phyloP scores from a whole-genome alignment of 345 rosid genomes.

The Salix caprea region DNA sequence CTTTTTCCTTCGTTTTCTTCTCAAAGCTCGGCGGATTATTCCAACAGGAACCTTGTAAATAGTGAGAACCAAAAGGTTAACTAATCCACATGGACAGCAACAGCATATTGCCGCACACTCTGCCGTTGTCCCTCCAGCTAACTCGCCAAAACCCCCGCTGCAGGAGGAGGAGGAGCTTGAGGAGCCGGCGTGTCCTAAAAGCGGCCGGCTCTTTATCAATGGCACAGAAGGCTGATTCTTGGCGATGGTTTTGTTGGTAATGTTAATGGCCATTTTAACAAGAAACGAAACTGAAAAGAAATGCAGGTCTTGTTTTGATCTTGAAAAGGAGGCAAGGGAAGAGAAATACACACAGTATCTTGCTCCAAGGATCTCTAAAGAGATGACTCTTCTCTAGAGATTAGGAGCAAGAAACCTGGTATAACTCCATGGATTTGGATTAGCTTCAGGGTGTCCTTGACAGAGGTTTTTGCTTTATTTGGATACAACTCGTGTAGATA shows the following conservation, averaged over 20 bases:
- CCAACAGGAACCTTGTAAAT: slow-evolving; percentile 40
- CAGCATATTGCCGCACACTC: slow-evolving; percentile 46
- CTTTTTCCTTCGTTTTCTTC: slow-evolving; percentile 29
- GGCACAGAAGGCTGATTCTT: neutral
- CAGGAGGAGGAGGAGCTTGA: slow-evolving; percentile 16
- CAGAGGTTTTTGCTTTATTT: neutral
- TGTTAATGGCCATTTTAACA: neutral
- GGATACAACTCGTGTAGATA: neutral
- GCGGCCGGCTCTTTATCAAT: slow-evolving; percentile 4
- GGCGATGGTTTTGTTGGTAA: neutral
- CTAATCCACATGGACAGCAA: slow-evolving; percentile 43
- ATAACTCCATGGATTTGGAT: neutral
- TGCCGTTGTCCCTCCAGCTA: slow-evolving; percentile 44
- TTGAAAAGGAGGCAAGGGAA: neutral
- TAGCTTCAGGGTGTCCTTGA: neutral
- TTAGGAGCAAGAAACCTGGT: neutral
- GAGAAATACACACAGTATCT: neutral
- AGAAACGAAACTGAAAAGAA: neutral
- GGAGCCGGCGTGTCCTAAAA: slow-evolving; percentile 4
- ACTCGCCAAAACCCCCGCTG: slow-evolving; percentile 24
- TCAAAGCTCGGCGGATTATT: slow-evolving; percentile 36
- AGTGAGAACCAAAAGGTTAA: slow-evolving; percentile 27
- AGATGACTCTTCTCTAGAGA: neutral
- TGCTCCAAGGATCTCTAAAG: neutral
- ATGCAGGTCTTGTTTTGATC: neutral